phyloP scores from a whole-genome alignment of 345 rosid species.

The Populus davidiana region DNA sequence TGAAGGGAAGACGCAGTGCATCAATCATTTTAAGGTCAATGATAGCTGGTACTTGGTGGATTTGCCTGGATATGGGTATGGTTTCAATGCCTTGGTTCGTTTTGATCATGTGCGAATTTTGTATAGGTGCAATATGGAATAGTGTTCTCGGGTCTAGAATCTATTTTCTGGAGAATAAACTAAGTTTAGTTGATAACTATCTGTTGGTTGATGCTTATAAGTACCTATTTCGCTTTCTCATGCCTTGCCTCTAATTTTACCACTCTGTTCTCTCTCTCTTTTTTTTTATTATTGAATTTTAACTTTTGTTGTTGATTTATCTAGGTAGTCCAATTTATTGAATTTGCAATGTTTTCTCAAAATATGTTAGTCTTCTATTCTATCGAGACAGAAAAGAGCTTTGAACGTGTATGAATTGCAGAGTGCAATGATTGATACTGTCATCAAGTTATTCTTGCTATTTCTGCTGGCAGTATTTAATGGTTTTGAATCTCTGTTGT shows the following conservation, averaged over 20 bases:
- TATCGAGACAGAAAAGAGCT: background rate
- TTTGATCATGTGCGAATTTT: background rate
- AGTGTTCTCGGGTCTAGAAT: background rate
- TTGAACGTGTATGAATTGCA: background rate
- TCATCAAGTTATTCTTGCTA: background rate
- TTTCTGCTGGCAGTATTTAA: too few species aligned
- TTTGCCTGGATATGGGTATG: slow-evolving; percentile 98
- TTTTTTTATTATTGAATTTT: background rate
- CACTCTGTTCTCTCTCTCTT: background rate
- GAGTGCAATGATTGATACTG: background rate
- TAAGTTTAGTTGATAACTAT: background rate
- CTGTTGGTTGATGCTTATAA: background rate
- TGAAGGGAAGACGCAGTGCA: slow-evolving; percentile 96
- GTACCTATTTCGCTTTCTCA: background rate
- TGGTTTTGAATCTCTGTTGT: background rate
- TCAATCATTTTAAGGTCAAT: slow-evolving; percentile 89
- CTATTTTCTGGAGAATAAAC: background rate
- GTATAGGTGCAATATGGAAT: background rate
- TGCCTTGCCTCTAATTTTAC: background rate
- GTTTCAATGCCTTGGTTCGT: background rate
- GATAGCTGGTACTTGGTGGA: slow-evolving; percentile 92
- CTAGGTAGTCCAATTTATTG: background rate
- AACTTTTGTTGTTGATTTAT: background rate
- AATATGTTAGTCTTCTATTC: background rate
- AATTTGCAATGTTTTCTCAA: background rate